Percentiles rank a stretch among this genome's conserved stretches.
Conservation (phyloP, 2,329 filamentous ascomycete species). For the Colletotrichum gloeosporioides region DNA sequence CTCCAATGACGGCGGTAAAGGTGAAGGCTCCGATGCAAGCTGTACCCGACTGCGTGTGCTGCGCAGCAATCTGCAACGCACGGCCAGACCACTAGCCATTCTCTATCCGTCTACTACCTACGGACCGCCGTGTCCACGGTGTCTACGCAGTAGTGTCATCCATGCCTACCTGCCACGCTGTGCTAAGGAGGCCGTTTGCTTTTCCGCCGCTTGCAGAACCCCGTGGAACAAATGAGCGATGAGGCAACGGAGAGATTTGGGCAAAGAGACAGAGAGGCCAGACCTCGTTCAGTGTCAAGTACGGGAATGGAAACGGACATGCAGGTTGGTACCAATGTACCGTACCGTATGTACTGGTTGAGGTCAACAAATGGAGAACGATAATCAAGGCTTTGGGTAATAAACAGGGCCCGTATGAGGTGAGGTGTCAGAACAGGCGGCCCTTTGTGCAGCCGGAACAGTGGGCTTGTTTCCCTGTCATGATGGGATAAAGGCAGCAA, state of each 20-base stretch:
- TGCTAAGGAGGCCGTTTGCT: constrained; percentile 18
- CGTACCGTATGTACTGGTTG: background rate
- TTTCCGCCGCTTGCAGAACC: constrained; percentile 14
- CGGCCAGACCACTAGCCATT: constrained; percentile 10
- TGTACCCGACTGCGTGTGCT: background rate
- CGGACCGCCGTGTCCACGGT: constrained; percentile 8
- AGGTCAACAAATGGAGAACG: background rate
- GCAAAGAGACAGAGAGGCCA: background rate
- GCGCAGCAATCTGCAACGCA: constrained; percentile 13
- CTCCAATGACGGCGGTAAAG: background rate
- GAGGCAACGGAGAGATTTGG: background rate
- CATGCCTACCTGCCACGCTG: background rate
- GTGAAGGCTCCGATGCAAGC: background rate
- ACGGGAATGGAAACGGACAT: background rate
- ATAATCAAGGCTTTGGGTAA: background rate
- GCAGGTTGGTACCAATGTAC: background rate
- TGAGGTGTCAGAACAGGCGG: background rate
- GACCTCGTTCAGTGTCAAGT: background rate
- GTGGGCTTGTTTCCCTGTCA: constrained; percentile 11
- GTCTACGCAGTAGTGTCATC: background rate
- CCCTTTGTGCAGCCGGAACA: constrained; percentile 19
- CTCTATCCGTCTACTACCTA: background rate
- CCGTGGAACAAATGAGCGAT: background rate
- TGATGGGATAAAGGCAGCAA: constrained; percentile 10
- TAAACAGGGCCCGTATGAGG: background rate